A percentile compares a stretch with the other conserved stretches of the same genome.
These are phyloP conservation scores for Monilinia vaccinii-corymbosi DNA, from an alignment of 2,329 filamentous ascomycete species.

Conservation along the genomic window DNA sequence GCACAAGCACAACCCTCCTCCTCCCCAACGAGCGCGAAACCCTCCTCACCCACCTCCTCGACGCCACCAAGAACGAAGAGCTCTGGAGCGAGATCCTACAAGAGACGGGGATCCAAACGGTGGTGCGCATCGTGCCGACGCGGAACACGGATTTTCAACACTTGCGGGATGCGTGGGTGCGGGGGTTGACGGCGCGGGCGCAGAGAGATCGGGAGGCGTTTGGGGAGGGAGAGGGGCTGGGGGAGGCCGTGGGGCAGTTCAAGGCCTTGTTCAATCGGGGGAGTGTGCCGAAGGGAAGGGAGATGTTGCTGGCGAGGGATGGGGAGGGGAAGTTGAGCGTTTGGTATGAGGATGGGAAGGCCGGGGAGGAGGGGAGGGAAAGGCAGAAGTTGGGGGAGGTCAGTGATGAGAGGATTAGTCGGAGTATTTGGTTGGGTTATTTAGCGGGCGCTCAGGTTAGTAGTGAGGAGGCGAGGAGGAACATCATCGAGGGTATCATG, in stretches of 20 bases:
- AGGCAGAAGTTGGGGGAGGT: constrained; percentile 59
- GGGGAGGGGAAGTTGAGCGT: constrained; percentile 56
- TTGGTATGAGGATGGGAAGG: constrained; percentile 51
- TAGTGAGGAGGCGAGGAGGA: constrained; percentile 71
- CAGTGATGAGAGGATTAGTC: constrained; percentile 68
- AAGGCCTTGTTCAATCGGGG: constrained; percentile 73
- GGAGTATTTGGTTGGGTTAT: constrained; percentile 83
- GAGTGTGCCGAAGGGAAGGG: constrained; percentile 69
- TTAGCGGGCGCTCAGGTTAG: constrained; percentile 79
- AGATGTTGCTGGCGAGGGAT: constrained; percentile 65
- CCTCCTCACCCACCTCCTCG: no score
- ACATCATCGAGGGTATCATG: constrained; percentile 79
- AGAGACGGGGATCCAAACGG: constrained; percentile 60
- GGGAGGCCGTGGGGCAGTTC: constrained; percentile 65
- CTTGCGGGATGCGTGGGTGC: constrained; percentile 81
- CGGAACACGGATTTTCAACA: constrained; percentile 92
- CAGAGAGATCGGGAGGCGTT: constrained; percentile 40
- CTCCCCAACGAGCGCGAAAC: no score
- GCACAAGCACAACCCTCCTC: no score
- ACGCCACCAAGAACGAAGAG: no score
- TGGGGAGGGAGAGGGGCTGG: constrained; percentile 70
- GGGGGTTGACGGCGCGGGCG: constrained; percentile 69
- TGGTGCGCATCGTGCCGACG: constrained; percentile 80
- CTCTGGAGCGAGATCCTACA: constrained; percentile 67
- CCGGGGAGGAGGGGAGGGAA: constrained; percentile 8